These are phyloP conservation scores for Durotheca rogersii DNA, from an alignment of 495 filamentous ascomycete species.

Conservation along the genomic window DNA sequence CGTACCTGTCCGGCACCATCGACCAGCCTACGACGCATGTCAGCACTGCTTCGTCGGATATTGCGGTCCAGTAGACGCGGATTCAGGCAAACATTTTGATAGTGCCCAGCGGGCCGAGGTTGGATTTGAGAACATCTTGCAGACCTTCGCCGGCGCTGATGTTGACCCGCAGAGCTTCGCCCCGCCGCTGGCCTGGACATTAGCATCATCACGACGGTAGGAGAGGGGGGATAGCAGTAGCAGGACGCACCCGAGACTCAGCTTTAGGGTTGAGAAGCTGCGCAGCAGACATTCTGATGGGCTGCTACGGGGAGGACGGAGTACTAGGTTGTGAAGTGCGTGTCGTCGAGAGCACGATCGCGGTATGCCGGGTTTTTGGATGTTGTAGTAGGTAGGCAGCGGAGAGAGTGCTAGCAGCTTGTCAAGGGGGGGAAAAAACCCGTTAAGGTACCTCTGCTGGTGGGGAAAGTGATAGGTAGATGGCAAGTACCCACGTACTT, in stretches of 20 bases:
- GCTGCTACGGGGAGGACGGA: constrained; percentile 4
- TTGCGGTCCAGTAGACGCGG: too few species aligned
- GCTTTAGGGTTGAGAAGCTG: constrained; percentile 98
- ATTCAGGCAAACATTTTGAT: constrained; percentile 79
- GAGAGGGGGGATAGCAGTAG: constrained; percentile 17
- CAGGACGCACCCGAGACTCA: constrained; percentile 84
- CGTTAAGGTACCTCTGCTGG: too few species aligned
- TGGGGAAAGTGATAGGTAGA: too few species aligned
- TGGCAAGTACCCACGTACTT: too few species aligned
- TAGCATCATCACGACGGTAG: constrained; percentile 41
- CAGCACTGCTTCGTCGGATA: constrained; percentile 4
- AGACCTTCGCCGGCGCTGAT: constrained; percentile 94
- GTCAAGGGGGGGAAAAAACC: not conserved
- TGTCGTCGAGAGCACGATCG: constrained; percentile 19
- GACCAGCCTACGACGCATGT: constrained; percentile 67
- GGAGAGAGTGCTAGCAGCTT: not conserved
- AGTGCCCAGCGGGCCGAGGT: constrained; percentile 89
- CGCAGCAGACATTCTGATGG: constrained; percentile 73
- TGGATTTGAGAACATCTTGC: constrained; percentile 95
- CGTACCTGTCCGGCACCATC: constrained; percentile 90
- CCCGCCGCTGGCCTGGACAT: constrained; percentile 69
- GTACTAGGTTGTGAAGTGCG: constrained; percentile 16
- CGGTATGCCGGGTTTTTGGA: constrained; percentile 36
- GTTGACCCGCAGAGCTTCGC: constrained; percentile 93
- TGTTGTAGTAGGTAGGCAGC: not conserved